Evolutionary conservation across 1,139 yeast genomes (phyloP), one percentile per base, ranked within the genome.

Genomic region (Citeromyces hawaiiensis): DNA sequence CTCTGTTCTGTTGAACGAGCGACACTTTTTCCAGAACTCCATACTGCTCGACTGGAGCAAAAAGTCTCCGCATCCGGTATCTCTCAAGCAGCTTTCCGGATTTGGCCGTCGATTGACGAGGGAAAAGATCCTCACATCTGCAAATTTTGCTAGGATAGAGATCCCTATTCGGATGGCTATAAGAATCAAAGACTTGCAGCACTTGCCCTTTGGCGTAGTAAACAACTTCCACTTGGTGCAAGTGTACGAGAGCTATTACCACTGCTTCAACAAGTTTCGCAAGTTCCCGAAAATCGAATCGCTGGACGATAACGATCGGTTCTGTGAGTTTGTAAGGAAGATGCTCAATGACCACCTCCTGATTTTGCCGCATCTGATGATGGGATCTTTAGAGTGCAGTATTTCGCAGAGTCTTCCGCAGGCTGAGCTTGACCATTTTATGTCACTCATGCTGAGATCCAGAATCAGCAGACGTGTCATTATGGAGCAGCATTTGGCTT

Each of bases 371-470:
- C 91, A 87, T 54, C 64, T 88, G 45, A 82, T 88, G 68, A 83
- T 86, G 88, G 97, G 96, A 2, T 87, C 94, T 1, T 64, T 87
- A 42, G 96, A 88, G 52, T 81, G 83, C 41, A 73, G 87, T 11
- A 74, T 80, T 37, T 60, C 80, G 37, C 68, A 73, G 36, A 65
- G 74, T 32, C 68, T 82, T 49, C 79, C 86, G 2, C 77, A 75
- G 42, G 59, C 64, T 1, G 65, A 76, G 38, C 60, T 88, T 47
- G 96, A 88, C 54, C 63, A 61, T 21, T 74, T 87, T 50, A 75
- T 87, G 71, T 76, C 87, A 15, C 70, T 81, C 2, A 71, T 86
- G 68, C 61, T 88, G 37, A 66, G 96, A 43, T 83, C 94, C 4
- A 71, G 98, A 52, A 83, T 88, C 37, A 82, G 94, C 50, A 67